phyloP scores from a whole-genome alignment of 352 stramenopile species.

The Phytopythium kandeliae region DNA sequence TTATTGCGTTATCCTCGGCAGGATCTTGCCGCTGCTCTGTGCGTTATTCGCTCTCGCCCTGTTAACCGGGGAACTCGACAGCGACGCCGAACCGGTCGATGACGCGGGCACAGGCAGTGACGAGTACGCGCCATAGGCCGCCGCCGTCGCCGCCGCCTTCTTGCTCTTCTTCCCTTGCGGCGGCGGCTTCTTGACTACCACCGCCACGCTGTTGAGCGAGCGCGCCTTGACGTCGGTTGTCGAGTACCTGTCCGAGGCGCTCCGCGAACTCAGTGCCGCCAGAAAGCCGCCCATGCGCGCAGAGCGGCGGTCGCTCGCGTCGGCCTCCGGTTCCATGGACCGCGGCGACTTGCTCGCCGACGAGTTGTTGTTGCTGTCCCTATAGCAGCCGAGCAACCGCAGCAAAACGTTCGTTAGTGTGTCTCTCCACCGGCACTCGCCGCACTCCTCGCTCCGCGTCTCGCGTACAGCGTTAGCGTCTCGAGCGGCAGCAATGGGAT shows the following conservation, averaged over 20 bases:
- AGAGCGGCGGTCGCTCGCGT: slow-evolving; percentile 2
- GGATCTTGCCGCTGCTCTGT: slow-evolving; percentile 2
- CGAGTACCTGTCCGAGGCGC: slow-evolving; percentile 20
- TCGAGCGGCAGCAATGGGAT: slow-evolving; percentile 51
- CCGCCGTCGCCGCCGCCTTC: slow-evolving; percentile 1
- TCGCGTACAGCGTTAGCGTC: slow-evolving; percentile 39
- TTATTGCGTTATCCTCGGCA: slow-evolving; percentile 2
- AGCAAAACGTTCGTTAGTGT: not conserved
- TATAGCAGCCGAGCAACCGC: slow-evolving; percentile 6
- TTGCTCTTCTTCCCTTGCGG: slow-evolving; percentile 23
- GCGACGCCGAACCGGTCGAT: slow-evolving; percentile 14
- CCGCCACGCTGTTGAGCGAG: slow-evolving; percentile 9
- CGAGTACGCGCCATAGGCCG: slow-evolving; percentile 11
- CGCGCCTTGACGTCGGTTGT: slow-evolving; percentile 2
- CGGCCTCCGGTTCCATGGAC: not conserved
- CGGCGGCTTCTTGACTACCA: slow-evolving; percentile 4
- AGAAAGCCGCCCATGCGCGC: slow-evolving; percentile 8
- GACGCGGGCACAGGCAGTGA: slow-evolving; percentile 9
- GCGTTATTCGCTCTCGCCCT: slow-evolving; percentile 8
- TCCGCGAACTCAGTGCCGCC: slow-evolving; percentile 23
- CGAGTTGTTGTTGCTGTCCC: slow-evolving; percentile 5
- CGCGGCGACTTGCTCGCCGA: not conserved
- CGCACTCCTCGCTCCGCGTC: too few species aligned
- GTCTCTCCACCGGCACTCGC: too few species aligned
- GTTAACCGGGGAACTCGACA: slow-evolving; percentile 21